Evolutionary conservation across 1,139 yeast species (phyloP), one percentile per base, ranked within the genome.

Genomic region (Geotrichum cucujoidarum): DNA sequence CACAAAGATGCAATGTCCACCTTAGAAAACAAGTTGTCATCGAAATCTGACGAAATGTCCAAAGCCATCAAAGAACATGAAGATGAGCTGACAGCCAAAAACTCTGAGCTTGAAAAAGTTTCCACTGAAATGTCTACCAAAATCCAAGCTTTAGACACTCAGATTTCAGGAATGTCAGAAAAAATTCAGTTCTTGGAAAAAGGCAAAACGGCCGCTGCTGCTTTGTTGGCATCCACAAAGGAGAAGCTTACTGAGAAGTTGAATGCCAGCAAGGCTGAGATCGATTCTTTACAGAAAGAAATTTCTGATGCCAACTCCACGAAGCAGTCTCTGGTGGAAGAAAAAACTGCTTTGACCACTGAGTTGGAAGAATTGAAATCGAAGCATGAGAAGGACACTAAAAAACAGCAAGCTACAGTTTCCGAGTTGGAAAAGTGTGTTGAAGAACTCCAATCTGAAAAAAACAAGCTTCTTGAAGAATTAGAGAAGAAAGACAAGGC

Each of bases 221-320:
- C 13, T 6, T 41, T 40, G 10, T 32, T 31, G 35, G 37, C 41
- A 21, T 16, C 52, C 18, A 34, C 45, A 6, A 44, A 44, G 20
- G 49, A 47, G 16, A 44, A 50, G 36, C 49, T 43, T 17, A 29
- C 24, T 24, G 22, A 27, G 7, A 45, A 56, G 43, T 4, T 56
- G 16, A 25, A 34, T 6, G 4, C 40, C 4, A 47, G 34, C 11
- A 47, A 46, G 34, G 27, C 43, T 11, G 47, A 49, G 20, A 40
- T 53, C n/a, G 54, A 51, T 20, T 38, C 40, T 20, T n/a, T 52
- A 40, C 35, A 44, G 39, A 30, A 35, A 32, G 41, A 40, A 40
- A 29, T 46, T 10, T 33, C 33, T 3, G 41, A 13, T n/a, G 36
- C 24, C 10, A 32, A 13, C 25, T 24, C 13, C 25, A 47, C 30